phyloP scores from a whole-genome alignment of 345 rosid species.

The Lumnitzera racemosa region DNA sequence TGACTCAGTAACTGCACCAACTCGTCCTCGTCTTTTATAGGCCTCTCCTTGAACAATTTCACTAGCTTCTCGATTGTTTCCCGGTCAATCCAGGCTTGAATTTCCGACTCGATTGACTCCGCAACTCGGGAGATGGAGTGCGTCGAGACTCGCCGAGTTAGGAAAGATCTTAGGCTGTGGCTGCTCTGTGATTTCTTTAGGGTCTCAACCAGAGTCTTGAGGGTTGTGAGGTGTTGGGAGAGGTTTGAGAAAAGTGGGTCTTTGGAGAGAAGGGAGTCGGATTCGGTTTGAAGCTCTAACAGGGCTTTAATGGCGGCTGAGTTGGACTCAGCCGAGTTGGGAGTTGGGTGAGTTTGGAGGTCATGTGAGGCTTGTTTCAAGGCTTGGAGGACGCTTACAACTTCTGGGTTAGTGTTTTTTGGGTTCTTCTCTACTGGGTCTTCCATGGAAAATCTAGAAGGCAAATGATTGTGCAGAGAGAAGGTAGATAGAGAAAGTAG shows the following conservation, averaged over 20 bases:
- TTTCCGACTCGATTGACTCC: constrained; percentile 49
- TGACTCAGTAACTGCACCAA: constrained; percentile 28
- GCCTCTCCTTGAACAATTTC: constrained; percentile 18
- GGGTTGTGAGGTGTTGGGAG: constrained; percentile 35
- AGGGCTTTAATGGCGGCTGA: constrained; percentile 48
- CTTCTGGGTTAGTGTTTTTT: constrained; percentile 10
- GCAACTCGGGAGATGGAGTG: constrained; percentile 61
- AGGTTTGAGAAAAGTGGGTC: constrained; percentile 47
- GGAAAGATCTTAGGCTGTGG: constrained; percentile 33
- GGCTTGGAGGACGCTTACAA: constrained; percentile 50
- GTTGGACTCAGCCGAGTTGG: constrained; percentile 21
- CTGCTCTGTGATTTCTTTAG: constrained; percentile 24
- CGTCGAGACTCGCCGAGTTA: constrained; percentile 45
- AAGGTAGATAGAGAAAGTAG: no score
- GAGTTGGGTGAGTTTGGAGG: constrained; percentile 35
- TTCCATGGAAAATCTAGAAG: no score
- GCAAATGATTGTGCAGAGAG: no score
- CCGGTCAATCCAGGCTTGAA: constrained; percentile 74
- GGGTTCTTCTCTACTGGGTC: no score
- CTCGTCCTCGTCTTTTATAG: constrained; percentile 25
- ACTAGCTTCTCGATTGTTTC: constrained; percentile 43
- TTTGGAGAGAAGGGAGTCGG: constrained; percentile 42
- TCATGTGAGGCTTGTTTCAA: constrained; percentile 58
- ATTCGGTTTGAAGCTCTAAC: constrained; percentile 53
- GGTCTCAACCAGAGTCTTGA: constrained; percentile 33